phyloP scores from a whole-genome alignment of 2,329 filamentous ascomycete genomes.

The Paecilomyces niveus region DNA sequence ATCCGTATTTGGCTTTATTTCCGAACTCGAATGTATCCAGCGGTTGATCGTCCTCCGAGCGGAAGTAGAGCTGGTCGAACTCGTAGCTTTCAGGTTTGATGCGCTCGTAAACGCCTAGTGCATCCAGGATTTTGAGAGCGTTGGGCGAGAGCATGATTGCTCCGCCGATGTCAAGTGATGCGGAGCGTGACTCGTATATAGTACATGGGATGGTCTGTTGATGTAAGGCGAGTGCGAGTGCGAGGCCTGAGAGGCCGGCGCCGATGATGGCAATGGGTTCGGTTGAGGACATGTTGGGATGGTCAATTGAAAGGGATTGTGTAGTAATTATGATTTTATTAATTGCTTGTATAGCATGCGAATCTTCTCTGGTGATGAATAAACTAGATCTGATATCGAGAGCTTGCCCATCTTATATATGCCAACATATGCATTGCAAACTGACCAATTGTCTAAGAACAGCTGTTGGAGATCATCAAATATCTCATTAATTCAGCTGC shows the following conservation, averaged over 20 bases:
- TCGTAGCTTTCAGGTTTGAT: conserved; percentile 42
- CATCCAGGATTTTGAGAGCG: conserved; percentile 48
- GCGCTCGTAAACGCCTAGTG: conserved; percentile 41
- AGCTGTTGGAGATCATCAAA: too few species aligned
- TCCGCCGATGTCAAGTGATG: conserved; percentile 44
- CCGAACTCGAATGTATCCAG: not conserved
- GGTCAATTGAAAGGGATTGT: too few species aligned
- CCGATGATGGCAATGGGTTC: conserved; percentile 41
- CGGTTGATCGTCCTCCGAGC: not conserved
- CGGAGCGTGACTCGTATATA: conserved; percentile 46
- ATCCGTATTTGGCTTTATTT: not conserved
- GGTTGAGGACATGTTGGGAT: too few species aligned
- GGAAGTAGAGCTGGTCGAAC: conserved; percentile 46
- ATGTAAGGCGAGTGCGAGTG: conserved; percentile 49
- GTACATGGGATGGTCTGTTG: conserved; percentile 43
- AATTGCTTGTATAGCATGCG: too few species aligned
- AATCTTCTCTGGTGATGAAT: too few species aligned
- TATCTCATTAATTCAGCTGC: too few species aligned
- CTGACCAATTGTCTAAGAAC: too few species aligned
- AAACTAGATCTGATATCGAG: too few species aligned
- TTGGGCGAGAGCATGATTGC: conserved; percentile 56
- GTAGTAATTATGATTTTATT: too few species aligned
- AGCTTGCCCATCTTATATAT: too few species aligned
- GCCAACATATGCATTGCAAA: too few species aligned
- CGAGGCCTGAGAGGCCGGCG: conserved; percentile 46